These are phyloP conservation scores for Alternaria burnsii DNA, from an alignment of 2,329 filamentous ascomycete species.

Conservation along the genomic window DNA sequence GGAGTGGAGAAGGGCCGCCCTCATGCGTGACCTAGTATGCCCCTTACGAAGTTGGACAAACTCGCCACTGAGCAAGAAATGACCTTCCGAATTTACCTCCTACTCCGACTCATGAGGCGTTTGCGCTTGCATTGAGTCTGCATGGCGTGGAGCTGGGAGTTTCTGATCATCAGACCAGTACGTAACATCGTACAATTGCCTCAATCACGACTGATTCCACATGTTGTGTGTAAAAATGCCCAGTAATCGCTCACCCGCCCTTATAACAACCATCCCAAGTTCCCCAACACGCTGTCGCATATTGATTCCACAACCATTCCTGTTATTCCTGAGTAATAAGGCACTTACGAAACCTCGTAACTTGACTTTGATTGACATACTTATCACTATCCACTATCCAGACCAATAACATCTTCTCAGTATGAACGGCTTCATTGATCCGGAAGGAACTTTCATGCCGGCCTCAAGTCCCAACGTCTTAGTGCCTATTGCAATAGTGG, in stretches of 20 bases:
- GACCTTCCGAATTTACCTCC: background rate
- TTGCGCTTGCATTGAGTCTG: background rate
- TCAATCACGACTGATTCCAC: background rate
- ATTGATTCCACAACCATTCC: background rate
- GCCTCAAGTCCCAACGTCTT: background rate
- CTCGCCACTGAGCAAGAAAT: background rate
- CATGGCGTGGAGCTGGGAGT: background rate
- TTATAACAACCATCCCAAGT: background rate
- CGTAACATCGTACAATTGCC: background rate
- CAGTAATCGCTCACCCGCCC: background rate
- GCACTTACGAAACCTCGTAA: background rate
- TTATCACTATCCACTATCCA: background rate
- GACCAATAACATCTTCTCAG: background rate
- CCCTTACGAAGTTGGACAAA: background rate
- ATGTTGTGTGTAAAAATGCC: background rate
- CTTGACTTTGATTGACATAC: background rate
- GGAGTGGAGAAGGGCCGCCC: background rate
- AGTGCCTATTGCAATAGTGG: constrained; percentile 46
- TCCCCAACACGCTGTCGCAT: background rate
- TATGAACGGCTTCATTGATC: background rate
- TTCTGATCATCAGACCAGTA: background rate
- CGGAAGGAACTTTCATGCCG: background rate
- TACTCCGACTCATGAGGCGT: background rate
- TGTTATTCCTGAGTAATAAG: background rate
- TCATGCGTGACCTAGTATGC: background rate